phyloP scores from a whole-genome alignment of 2,329 filamentous ascomycete genomes.

The Alternaria viburni region DNA sequence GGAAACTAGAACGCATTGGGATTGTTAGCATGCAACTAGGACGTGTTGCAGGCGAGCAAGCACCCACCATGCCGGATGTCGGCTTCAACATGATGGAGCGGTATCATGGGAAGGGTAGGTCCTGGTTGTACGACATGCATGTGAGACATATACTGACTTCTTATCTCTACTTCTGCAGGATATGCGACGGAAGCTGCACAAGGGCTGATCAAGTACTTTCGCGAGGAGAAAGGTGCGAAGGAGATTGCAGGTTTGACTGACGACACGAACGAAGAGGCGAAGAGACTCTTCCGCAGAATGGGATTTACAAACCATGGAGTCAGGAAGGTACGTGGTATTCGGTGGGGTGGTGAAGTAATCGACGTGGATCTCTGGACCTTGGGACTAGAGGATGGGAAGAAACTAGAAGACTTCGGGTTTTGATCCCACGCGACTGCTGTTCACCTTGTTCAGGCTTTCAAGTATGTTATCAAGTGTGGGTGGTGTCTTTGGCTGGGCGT shows the following conservation, averaged over 20 bases:
- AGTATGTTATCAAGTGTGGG: too few relatives aligned
- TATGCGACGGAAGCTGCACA: constrained; percentile 22
- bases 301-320: constrained; percentile 22
- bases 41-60: constrained; percentile 11
- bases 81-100: constrained; percentile 20
- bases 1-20: constrained; percentile 10
- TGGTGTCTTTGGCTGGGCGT: too few relatives aligned
- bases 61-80: constrained; percentile 22
- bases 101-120: constrained; percentile 15
- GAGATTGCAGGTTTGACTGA: constrained; percentile 17
- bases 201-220: constrained; percentile 8
- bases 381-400: constrained; percentile 9
- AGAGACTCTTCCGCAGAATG: constrained; percentile 18
- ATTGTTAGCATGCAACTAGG: constrained; percentile 30
- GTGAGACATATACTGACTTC: too few relatives aligned
- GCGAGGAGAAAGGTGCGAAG: constrained; percentile 3
- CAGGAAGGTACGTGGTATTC: constrained; percentile 10
- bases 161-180: not conserved
- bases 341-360: not conserved
- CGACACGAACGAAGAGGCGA: constrained; percentile 18
- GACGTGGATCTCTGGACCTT: constrained; percentile 16
- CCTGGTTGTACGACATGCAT: too few relatives aligned
- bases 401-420: constrained; percentile 9
- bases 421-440: not conserved
- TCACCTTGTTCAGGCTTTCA: too few relatives aligned